Conservation (phyloP, 2,329 filamentous ascomycete genomes). For the Dryadomyces quercus-mongolicae region DNA sequence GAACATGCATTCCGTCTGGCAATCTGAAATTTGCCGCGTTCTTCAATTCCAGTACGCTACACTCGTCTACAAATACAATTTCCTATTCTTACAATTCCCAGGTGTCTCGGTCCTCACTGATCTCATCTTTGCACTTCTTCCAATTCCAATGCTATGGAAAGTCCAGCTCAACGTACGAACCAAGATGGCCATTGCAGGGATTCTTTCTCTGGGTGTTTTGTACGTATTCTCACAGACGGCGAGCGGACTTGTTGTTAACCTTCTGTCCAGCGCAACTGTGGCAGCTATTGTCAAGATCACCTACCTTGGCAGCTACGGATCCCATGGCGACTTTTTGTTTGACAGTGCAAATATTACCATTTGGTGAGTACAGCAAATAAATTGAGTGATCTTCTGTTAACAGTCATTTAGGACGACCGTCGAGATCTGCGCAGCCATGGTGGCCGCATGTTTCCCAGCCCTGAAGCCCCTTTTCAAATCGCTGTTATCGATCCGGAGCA, state of each 20-base stretch:
- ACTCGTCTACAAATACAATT: too few species aligned
- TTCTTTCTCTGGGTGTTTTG: slow-evolving; percentile 18
- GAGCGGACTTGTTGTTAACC: too few species aligned
- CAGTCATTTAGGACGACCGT: slow-evolving; percentile 13
- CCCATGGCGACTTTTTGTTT: slow-evolving; percentile 17
- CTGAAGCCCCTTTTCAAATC: slow-evolving; percentile 12
- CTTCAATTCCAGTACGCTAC: slow-evolving; percentile 4
- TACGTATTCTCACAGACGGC: too few species aligned
- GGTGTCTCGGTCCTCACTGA: slow-evolving; percentile 17
- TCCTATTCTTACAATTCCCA: slow-evolving; percentile 9
- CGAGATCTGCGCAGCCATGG: slow-evolving; percentile 15
- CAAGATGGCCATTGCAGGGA: slow-evolving; percentile 14
- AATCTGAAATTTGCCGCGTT: slow-evolving; percentile 17
- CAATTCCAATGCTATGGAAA: slow-evolving; percentile 17
- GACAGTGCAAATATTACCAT: slow-evolving; percentile 18
- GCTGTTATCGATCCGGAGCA: slow-evolving; percentile 1
- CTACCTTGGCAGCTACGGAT: slow-evolving; percentile 14
- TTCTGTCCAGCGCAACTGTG: slow-evolving; percentile 11
- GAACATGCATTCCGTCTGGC: slow-evolving; percentile 14
- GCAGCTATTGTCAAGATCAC: slow-evolving; percentile 17
- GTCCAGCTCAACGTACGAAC: slow-evolving; percentile 18
- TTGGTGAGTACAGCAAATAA: slow-evolving; percentile 16
- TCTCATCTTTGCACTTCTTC: slow-evolving; percentile 17
- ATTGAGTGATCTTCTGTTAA: too few species aligned
- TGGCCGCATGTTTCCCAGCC: slow-evolving; percentile 14